phyloP scores from a whole-genome alignment of 1,284 basidiomycete genomes.

The Polyporus tsugae region DNA sequence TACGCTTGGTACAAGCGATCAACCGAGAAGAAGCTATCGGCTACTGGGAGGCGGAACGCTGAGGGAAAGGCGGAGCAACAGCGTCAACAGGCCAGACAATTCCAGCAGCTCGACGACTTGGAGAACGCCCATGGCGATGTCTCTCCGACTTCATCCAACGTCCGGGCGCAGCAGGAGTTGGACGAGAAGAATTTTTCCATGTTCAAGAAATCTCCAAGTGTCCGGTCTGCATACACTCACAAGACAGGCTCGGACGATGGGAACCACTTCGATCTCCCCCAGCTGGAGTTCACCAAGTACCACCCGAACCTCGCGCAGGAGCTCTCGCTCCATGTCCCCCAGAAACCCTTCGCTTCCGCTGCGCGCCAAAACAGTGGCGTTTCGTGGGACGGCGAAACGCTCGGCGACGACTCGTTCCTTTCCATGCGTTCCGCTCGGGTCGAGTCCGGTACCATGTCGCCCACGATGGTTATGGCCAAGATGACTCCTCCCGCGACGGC shows the following conservation, averaged over 20 bases:
- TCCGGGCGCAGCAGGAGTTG: slow-evolving; percentile 32
- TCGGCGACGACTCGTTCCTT: slow-evolving; percentile 57
- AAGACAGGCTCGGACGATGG: slow-evolving; percentile 42
- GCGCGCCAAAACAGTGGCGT: slow-evolving; percentile 47
- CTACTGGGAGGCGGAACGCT: slow-evolving; percentile 33
- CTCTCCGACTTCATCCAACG: slow-evolving; percentile 25
- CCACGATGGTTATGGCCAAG: slow-evolving; percentile 55
- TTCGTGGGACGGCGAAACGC: slow-evolving; percentile 65
- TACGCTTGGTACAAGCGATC: slow-evolving; percentile 41
- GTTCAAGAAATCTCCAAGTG: slow-evolving; percentile 72
- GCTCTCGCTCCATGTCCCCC: slow-evolving; percentile 50
- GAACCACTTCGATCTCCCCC: slow-evolving; percentile 46
- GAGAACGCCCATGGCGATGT: slow-evolving; percentile 35
- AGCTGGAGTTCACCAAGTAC: slow-evolving; percentile 54
- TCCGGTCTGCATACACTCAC: slow-evolving; percentile 52
- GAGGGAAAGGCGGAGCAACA: slow-evolving; percentile 32
- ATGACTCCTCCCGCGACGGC: slow-evolving; percentile 63
- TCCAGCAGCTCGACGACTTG: slow-evolving; percentile 31
- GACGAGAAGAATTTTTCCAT: slow-evolving; percentile 51
- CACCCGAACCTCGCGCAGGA: slow-evolving; percentile 63
- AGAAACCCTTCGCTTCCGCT: slow-evolving; percentile 47
- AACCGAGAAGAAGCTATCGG: slow-evolving; percentile 25
- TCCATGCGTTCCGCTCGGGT: slow-evolving; percentile 52
- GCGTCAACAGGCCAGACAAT: slow-evolving; percentile 28
- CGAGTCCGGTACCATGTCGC: slow-evolving; percentile 56